Percentiles rank a stretch among this genome's conserved stretches.
These are phyloP conservation scores for Brassica napus DNA, from an alignment of 345 rosid species.

Conservation along the genomic window Da-Ae NC_063439.1:19065501-19066000, in stretches of 20 bases:
- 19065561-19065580: slow-evolving; percentile 49
- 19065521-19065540: slow-evolving; percentile 86
- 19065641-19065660: slow-evolving; percentile 35
- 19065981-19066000: slow-evolving; percentile 51
- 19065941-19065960: slow-evolving; percentile 63
- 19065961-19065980: slow-evolving; percentile 45
- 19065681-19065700: slow-evolving; percentile 84
- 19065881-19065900: not conserved
- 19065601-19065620: slow-evolving; percentile 40
- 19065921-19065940: slow-evolving; percentile 83
- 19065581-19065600: slow-evolving; percentile 33
- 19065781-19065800: not conserved
- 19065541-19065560: slow-evolving; percentile 49
- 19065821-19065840: not conserved
- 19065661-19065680: slow-evolving; percentile 82
- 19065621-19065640: slow-evolving; percentile 50
- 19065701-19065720: not conserved
- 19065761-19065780: not conserved
- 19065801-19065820: not conserved
- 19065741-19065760: not conserved
- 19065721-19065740: not conserved
- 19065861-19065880: slow-evolving; percentile 6
- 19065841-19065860: not conserved
- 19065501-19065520: slow-evolving; percentile 89
- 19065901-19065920: slow-evolving; percentile 61